These are phyloP conservation scores for Fusarium goolgardi DNA, from an alignment of 2,329 filamentous ascomycete genomes.

Conservation along the genomic window DNA sequence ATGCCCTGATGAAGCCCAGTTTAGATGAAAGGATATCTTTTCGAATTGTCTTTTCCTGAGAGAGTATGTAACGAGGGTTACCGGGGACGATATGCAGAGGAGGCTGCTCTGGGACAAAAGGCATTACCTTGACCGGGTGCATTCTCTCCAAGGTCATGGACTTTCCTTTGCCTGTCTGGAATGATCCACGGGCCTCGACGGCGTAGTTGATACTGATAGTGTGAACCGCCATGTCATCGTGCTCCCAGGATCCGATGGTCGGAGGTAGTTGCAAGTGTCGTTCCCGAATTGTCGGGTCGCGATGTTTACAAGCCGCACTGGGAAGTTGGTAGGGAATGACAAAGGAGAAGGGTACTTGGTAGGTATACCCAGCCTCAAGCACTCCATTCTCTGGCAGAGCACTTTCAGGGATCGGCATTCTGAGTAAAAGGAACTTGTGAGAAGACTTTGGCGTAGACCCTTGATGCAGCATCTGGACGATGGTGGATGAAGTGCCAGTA, in stretches of 20 bases:
- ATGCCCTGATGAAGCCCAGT: constrained; percentile 26
- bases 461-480: constrained; percentile 32
- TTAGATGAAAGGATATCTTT: constrained; percentile 30
- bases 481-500: constrained; percentile 4
- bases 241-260: constrained; percentile 37
- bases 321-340: constrained; percentile 37
- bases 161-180: neutral
- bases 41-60: constrained; percentile 31
- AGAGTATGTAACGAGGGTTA: constrained; percentile 21
- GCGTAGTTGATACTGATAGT: constrained; percentile 25
- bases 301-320: constrained; percentile 28
- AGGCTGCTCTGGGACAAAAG: constrained; percentile 33
- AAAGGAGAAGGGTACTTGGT: constrained; percentile 35
- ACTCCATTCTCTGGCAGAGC: constrained; percentile 7
- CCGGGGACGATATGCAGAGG: constrained; percentile 23
- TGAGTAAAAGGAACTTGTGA: constrained; percentile 33
- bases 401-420: constrained; percentile 28
- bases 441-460: constrained; percentile 18
- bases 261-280: constrained; percentile 35
- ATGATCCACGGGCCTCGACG: constrained; percentile 3
- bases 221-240: constrained; percentile 37
- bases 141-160: neutral
- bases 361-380: constrained; percentile 20
- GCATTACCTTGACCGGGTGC: constrained; percentile 32
- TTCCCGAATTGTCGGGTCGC: constrained; percentile 12